Percentiles rank a stretch among this genome's conserved stretches.
These are phyloP conservation scores for Penicillium sp. DNA, from an alignment of 2,329 filamentous ascomycete genomes.

Conservation along the genomic window DNA sequence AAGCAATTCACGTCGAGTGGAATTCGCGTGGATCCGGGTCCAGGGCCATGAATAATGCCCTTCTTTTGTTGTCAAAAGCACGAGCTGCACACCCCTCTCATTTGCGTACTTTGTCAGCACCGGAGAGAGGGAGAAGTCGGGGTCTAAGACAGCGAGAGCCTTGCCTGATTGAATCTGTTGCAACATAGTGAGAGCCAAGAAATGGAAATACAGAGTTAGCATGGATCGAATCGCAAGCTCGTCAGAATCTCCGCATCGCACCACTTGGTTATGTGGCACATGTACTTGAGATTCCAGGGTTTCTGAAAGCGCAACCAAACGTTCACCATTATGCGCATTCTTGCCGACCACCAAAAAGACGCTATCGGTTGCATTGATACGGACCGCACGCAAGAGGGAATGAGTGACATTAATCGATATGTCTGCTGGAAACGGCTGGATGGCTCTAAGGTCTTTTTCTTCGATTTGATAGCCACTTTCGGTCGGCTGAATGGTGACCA, in stretches of 20 bases:
- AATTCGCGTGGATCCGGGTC: slow-evolving; percentile 16
- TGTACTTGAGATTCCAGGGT: slow-evolving; percentile 11
- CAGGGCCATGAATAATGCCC: slow-evolving; percentile 12
- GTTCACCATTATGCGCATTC: not conserved
- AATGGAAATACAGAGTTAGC: slow-evolving; percentile 15
- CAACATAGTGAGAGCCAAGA: slow-evolving; percentile 14
- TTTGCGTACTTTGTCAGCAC: slow-evolving; percentile 12
- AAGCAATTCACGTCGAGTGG: slow-evolving; percentile 14
- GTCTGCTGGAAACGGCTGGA: not conserved
- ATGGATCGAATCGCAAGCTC: slow-evolving; percentile 9
- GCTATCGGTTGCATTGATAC: slow-evolving; percentile 4
- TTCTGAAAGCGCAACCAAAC: slow-evolving; percentile 14
- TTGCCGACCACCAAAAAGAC: slow-evolving; percentile 18
- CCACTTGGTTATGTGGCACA: slow-evolving; percentile 5
- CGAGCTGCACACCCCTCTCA: slow-evolving; percentile 13
- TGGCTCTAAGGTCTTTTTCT: not conserved
- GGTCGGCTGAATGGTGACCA: slow-evolving; percentile 6
- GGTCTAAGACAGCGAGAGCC: slow-evolving; percentile 16
- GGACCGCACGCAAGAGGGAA: slow-evolving; percentile 16
- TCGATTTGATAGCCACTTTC: slow-evolving; percentile 13
- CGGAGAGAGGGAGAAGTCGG: slow-evolving; percentile 18
- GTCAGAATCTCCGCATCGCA: slow-evolving; percentile 7
- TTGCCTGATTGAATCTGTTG: slow-evolving; percentile 8
- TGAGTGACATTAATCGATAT: slow-evolving; percentile 11
- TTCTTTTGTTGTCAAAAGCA: slow-evolving; percentile 18